A percentile compares a stretch with the other conserved stretches of the same genome.
Conservation (phyloP, 306 rosid genomes). For the Ormosia emarginata region DNA sequence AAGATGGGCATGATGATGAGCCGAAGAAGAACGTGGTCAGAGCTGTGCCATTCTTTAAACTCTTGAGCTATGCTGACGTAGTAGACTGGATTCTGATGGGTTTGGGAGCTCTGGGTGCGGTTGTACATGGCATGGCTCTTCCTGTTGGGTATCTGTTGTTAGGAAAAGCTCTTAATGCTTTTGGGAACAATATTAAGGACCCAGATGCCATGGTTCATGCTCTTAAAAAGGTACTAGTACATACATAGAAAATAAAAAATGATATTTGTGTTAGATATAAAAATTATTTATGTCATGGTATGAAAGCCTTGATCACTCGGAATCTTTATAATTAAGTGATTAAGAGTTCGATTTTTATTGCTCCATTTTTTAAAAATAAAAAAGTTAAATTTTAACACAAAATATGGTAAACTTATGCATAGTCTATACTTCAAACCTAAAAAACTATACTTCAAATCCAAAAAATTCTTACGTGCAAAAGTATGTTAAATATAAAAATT, state of each 20-base stretch:
- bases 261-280: no score
- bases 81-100: constrained; percentile 75
- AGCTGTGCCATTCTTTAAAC: constrained; percentile 43
- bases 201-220: constrained; percentile 64
- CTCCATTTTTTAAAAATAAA: no score
- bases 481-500: no score
- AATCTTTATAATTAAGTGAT: no score
- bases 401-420: no score
- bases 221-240: constrained; percentile 47
- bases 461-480: no score
- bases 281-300: no score
- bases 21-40: not conserved
- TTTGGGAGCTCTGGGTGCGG: constrained; percentile 61
- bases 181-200: constrained; percentile 53
- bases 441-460: no score
- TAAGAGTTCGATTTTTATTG: no score
- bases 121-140: constrained; percentile 87
- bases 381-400: no score
- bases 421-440: no score
- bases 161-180: constrained; percentile 81
- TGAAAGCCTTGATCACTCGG: no score
- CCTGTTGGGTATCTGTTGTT: constrained; percentile 76
- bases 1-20: not conserved
- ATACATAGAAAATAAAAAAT: not conserved
- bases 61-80: constrained; percentile 66